Evolutionary conservation across 306 rosid genomes (phyloP), one percentile per base, ranked within the genome.

Genomic region (Sphenostylis stenocarpa): DNA sequence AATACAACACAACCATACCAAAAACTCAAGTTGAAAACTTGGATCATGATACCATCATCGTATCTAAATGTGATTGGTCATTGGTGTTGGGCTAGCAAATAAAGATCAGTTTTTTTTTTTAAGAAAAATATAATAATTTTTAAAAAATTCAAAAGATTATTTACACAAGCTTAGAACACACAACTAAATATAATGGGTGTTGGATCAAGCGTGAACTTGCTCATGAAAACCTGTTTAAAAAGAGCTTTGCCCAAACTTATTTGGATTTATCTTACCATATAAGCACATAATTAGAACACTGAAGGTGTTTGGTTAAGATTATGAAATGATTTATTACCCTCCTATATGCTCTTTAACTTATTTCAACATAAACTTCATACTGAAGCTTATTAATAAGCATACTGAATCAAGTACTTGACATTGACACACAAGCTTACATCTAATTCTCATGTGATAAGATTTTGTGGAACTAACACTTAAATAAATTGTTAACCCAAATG

Each of bases 11-110:
- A 34, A n/a, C 61, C 56, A 47, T 17, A 15, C 66, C 20, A 13
- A 24, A 74, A 17, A 44, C 21, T 63, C 70, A 12, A 36, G 31
- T 53, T 36, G 64, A 82, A 76, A 76, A 26, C 26, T 39, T 68
- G 60, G 31, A 67, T 52, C 29, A 28, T 62, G 66, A 49, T 24
- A 38, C 55, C 66, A 81, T 16, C 77, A 61, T 62, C 78, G 51
- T 71, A 57, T 64, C 51, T 28, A 19, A 64, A 56, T 29, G 47
- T 33, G 63, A 72, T 17, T 34, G 51, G 60, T 82, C 33, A 67
- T 47, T 72, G 71, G 77, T 68, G 20, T 21, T 44, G 43, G 20
- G 45, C 23, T 24, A 17, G 55, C 70, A 67, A 58, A 53, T 45
- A 70, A 38, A 52, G 43, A 77, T 13, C 44, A 52, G 3, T 14